These are phyloP conservation scores for Fusarium robinianum DNA, from an alignment of 2,329 filamentous ascomycete genomes.

Conservation along the genomic window DNA sequence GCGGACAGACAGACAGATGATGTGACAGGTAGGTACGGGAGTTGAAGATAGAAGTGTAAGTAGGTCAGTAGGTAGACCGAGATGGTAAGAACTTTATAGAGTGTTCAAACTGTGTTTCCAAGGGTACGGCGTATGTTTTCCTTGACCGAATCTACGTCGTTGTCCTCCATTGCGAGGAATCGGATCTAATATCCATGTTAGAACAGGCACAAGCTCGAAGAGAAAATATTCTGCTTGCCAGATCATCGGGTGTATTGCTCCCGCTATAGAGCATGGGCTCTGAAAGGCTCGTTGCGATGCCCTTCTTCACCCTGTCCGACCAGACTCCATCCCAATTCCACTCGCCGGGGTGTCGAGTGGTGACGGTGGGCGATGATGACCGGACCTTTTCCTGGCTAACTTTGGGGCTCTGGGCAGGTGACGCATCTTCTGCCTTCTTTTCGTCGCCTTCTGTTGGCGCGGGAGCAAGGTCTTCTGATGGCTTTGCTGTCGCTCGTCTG, in stretches of 20 bases:
- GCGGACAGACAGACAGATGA: too few relatives aligned
- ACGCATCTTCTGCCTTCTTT: conserved; percentile 2
- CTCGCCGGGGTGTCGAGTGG: conserved; percentile 63
- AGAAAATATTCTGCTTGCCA: conserved; percentile 59
- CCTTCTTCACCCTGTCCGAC: conserved; percentile 84
- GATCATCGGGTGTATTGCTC: conserved; percentile 65
- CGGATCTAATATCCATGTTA: conserved; percentile 57
- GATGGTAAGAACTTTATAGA: not conserved
- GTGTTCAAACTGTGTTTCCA: conserved; percentile 38
- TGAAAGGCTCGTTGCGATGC: conserved; percentile 75
- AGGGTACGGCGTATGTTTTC: conserved; percentile 61
- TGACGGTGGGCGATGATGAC: conserved; percentile 2
- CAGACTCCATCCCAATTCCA: conserved; percentile 99
- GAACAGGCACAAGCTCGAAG: not conserved
- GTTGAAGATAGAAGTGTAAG: not conserved
- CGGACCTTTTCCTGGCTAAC: conserved; percentile 12
- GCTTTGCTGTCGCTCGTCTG: conserved; percentile 47
- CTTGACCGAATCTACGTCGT: conserved; percentile 61
- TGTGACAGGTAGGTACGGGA: too few relatives aligned
- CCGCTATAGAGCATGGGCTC: conserved; percentile 79
- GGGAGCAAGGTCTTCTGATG: conserved; percentile 18
- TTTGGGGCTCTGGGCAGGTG: conserved; percentile 15
- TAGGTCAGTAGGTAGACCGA: not conserved
- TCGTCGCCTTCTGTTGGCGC: conserved; percentile 1
- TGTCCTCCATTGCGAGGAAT: conserved; percentile 67